phyloP scores from a whole-genome alignment of 352 stramenopile genomes.

The Globisporangium megalacanthum region DNA sequence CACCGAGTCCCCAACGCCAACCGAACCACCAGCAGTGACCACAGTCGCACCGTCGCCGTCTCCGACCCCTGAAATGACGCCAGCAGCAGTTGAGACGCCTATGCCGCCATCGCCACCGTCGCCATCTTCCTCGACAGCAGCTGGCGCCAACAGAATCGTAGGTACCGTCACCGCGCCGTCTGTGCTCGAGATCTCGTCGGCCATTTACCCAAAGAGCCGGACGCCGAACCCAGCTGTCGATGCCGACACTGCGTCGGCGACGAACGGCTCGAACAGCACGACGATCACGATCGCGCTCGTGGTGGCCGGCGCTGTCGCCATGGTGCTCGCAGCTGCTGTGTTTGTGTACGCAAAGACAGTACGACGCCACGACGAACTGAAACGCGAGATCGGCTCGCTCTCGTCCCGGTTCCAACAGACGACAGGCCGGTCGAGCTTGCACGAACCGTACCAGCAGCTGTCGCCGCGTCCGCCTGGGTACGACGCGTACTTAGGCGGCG shows the following conservation, averaged over 20 bases:
- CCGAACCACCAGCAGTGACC: constrained; percentile 11
- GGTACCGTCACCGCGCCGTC: not conserved
- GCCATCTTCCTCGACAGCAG: constrained; percentile 5
- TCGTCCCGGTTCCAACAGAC: constrained; percentile 3
- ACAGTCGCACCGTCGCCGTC: constrained; percentile 13
- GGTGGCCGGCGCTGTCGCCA: constrained; percentile 34
- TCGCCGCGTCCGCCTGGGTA: constrained; percentile 8
- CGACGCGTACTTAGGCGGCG: constrained; percentile 6
- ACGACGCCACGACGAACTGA: constrained; percentile 28
- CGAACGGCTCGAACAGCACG: constrained; percentile 15
- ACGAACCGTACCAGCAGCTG: constrained; percentile 14
- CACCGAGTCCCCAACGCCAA: not conserved
- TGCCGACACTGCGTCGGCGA: constrained; percentile 23
- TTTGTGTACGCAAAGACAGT: constrained; percentile 50
- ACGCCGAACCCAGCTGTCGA: constrained; percentile 16
- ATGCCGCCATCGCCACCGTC: constrained; percentile 6
- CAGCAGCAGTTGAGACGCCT: constrained; percentile 7
- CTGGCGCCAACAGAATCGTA: not conserved
- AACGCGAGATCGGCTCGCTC: constrained; percentile 23
- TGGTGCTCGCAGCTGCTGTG: constrained; percentile 34
- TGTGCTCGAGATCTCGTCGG: constrained; percentile 5
- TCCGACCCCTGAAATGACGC: constrained; percentile 10
- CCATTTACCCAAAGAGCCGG: constrained; percentile 3
- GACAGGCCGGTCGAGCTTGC: not conserved
- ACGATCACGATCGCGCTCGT: constrained; percentile 38